Evolutionary conservation across 2,329 filamentous ascomycete genomes (phyloP).

Genomic region (Cordyceps fumosorosea): DNA sequence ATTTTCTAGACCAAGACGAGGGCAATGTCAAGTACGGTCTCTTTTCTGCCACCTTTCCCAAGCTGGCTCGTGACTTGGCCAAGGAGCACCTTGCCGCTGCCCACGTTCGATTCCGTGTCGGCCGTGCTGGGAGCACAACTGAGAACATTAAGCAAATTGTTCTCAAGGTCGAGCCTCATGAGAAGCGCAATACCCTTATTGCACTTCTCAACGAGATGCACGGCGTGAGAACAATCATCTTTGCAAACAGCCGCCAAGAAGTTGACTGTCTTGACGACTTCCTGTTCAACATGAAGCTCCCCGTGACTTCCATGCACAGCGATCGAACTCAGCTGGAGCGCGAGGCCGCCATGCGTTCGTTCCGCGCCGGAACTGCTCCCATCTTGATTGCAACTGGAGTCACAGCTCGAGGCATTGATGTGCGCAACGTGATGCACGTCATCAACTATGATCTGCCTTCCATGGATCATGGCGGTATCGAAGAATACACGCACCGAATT

Average conservation of each 20-base stretch:
- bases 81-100: conserved; percentile 66
- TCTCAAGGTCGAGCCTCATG: conserved; percentile 54
- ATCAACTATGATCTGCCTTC: conserved; percentile 89
- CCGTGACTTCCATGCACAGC: conserved; percentile 80
- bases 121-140: conserved; percentile 77
- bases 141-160: conserved; percentile 76
- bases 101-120: conserved; percentile 76
- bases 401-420: conserved; percentile 80
- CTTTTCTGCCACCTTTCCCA: conserved; percentile 94
- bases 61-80: conserved; percentile 67
- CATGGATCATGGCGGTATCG: conserved; percentile 71
- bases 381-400: conserved; percentile 84
- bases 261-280: conserved; percentile 86
- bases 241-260: conserved; percentile 73
- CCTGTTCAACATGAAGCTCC: conserved; percentile 71
- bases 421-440: conserved; percentile 80
- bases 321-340: conserved; percentile 86
- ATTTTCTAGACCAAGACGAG: conserved; percentile 62
- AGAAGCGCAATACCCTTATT: conserved; percentile 65
- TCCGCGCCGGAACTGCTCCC: conserved; percentile 66
- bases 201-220: conserved; percentile 65
- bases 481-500: conserved; percentile 91
- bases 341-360: conserved; percentile 83
- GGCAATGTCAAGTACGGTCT: conserved; percentile 66
- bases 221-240: conserved; percentile 77